Percentiles rank a stretch among this genome's conserved stretches.
phyloP scores from a whole-genome alignment of 2,329 filamentous ascomycete genomes.

The Hymenoscyphus occultus region DNA sequence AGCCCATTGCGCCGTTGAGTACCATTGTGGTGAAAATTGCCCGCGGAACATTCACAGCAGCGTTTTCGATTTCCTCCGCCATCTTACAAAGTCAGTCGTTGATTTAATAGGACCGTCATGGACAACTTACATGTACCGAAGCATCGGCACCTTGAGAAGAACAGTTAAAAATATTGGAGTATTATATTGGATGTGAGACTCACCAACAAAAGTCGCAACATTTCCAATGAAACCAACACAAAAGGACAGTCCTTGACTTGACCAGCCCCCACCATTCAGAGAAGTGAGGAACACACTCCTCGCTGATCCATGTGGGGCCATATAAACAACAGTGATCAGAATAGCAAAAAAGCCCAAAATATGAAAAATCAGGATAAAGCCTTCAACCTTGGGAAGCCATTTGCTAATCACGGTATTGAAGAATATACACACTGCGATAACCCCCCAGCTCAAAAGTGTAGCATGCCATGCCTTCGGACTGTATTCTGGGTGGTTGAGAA shows the following conservation, averaged over 20 bases:
- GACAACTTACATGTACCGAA: constrained; percentile 27
- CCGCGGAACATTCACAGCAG: constrained; percentile 47
- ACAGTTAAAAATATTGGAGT: too few species aligned
- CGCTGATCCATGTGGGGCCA: neutral
- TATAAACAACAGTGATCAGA: neutral
- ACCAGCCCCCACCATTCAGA: constrained; percentile 43
- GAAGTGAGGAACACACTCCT: constrained; percentile 43
- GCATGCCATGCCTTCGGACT: constrained; percentile 45
- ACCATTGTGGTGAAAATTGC: constrained; percentile 48
- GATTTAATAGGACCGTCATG: too few species aligned
- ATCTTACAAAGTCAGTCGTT: constrained; percentile 26
- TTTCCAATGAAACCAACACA: constrained; percentile 44
- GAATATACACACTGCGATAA: constrained; percentile 45
- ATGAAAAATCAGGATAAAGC: constrained; percentile 48
- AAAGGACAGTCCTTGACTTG: constrained; percentile 44
- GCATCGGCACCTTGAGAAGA: constrained; percentile 33
- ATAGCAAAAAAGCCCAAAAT: constrained; percentile 32
- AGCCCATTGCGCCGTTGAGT: constrained; percentile 50
- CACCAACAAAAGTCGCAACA: constrained; percentile 40
- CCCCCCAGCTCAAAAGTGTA: constrained; percentile 48
- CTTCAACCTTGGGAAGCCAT: constrained; percentile 49
- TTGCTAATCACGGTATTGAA: constrained; percentile 39
- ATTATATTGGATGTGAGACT: neutral
- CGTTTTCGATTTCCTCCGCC: constrained; percentile 46
- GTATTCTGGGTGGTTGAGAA: constrained; percentile 42